These are phyloP conservation scores for Scutellaria baicalensis DNA, from an alignment of 257 asterid genomes.

Conservation along the genomic window DNA sequence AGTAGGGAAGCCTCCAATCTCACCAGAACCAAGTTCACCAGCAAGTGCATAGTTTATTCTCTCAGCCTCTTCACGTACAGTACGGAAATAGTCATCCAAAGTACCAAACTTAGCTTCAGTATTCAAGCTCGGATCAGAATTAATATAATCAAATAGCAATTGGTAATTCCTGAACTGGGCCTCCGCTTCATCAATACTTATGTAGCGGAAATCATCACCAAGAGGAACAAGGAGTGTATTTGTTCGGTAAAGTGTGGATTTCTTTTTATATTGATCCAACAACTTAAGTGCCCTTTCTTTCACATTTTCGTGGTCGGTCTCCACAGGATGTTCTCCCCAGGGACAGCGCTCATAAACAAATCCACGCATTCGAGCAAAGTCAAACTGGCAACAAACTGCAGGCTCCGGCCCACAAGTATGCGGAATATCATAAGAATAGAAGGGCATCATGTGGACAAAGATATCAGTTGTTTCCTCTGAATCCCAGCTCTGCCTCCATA, in stretches of 20 bases:
- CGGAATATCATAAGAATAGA: slow-evolving; percentile 93
- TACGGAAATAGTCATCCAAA: slow-evolving; percentile 79
- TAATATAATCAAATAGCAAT: slow-evolving; percentile 77
- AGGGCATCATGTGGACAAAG: slow-evolving; percentile 99
- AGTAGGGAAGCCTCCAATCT: slow-evolving; percentile 88
- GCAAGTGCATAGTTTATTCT: slow-evolving; percentile 66
- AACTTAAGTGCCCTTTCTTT: slow-evolving; percentile 79
- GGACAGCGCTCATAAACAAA: slow-evolving; percentile 89
- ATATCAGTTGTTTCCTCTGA: slow-evolving; percentile 92
- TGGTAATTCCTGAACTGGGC: slow-evolving; percentile 98
- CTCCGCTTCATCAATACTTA: slow-evolving; percentile 94
- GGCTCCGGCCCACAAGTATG: slow-evolving; percentile 99
- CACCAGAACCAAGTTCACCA: slow-evolving; percentile 80
- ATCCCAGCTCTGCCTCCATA: slow-evolving; percentile 99
- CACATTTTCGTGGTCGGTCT: slow-evolving; percentile 83
- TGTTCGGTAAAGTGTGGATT: slow-evolving; percentile 88
- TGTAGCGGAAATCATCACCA: slow-evolving; percentile 97
- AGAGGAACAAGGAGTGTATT: slow-evolving; percentile 96
- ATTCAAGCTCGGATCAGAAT: slow-evolving; percentile 79
- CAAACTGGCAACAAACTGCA: slow-evolving; percentile 97
- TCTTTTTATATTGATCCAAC: slow-evolving; percentile 87
- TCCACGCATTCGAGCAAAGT: slow-evolving; percentile 91
- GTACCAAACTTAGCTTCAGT: slow-evolving; percentile 96
- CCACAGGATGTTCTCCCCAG: slow-evolving; percentile 88
- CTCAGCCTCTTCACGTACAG: slow-evolving; percentile 79